These are phyloP conservation scores for Solanum okadae DNA, from an alignment of 257 asterid genomes.

Conservation along the genomic window DNA sequence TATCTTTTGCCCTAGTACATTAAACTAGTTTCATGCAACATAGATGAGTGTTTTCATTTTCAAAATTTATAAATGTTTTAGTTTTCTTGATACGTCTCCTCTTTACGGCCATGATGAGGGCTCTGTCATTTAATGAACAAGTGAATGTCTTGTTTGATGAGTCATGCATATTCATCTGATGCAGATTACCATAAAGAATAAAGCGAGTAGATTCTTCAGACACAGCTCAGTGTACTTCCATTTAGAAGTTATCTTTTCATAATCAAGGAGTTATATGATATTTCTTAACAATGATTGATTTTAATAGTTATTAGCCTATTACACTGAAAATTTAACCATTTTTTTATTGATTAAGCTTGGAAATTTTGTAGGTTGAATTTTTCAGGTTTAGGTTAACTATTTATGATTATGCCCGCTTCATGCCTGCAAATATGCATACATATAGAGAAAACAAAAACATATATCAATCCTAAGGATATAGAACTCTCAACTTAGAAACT, in stretches of 20 bases:
- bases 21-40: no score
- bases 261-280: not conserved
- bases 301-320: no score
- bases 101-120: constrained; percentile 16
- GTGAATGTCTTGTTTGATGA: constrained; percentile 53
- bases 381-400: not conserved
- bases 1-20: not conserved
- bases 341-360: not conserved
- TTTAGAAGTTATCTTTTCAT: not conserved
- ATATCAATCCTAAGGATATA: no score
- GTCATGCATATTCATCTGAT: constrained; percentile 27
- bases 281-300: no score
- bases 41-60: no score
- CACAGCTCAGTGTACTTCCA: not conserved
- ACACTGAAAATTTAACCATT: not conserved
- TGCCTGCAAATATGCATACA: no score
- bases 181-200: constrained; percentile 14
- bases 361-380: not conserved
- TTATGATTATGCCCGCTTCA: not conserved
- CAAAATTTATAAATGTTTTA: not conserved
- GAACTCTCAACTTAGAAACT: no score
- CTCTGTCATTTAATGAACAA: constrained; percentile 26
- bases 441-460: no score
- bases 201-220: not conserved
- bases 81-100: not conserved